A percentile compares a stretch with the other conserved stretches of the same genome.
phyloP scores from a whole-genome alignment of 2,329 filamentous ascomycete genomes.

The Triangularia verruculosa region DNA sequence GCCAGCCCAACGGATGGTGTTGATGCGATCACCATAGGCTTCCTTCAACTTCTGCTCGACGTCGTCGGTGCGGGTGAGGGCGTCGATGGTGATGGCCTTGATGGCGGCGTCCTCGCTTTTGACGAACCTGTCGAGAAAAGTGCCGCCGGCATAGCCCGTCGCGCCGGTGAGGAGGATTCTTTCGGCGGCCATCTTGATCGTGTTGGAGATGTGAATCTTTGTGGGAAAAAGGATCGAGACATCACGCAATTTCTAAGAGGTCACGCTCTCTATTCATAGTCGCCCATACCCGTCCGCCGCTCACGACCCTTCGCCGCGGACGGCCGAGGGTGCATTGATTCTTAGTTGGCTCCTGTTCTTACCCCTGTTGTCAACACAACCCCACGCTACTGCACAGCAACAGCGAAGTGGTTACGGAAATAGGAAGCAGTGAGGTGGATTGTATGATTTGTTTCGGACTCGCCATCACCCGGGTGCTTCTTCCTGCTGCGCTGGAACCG shows the following conservation, averaged over 20 bases:
- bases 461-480: not conserved
- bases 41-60: conserved; percentile 12
- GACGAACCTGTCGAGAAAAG: conserved; percentile 17
- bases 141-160: conserved; percentile 21
- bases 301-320: not conserved
- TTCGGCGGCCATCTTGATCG: conserved; percentile 4
- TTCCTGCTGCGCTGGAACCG: not conserved
- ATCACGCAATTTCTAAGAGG: not conserved
- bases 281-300: not conserved
- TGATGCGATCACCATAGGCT: conserved; percentile 18
- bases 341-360: not conserved
- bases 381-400: conserved; percentile 1
- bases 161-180: conserved; percentile 22
- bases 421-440: not conserved
- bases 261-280: not conserved
- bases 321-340: not conserved
- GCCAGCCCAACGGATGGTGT: conserved; percentile 16
- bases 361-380: not conserved
- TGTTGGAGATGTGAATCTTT: not conserved
- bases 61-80: conserved; percentile 17
- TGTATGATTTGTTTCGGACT: not conserved
- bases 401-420: not conserved
- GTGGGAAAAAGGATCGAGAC: not conserved
- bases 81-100: conserved; percentile 8
- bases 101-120: conserved; percentile 11